Base-by-base conservation (phyloP, 1,284 basidiomycete genomes). In the Inonotus obliquus region DNA sequence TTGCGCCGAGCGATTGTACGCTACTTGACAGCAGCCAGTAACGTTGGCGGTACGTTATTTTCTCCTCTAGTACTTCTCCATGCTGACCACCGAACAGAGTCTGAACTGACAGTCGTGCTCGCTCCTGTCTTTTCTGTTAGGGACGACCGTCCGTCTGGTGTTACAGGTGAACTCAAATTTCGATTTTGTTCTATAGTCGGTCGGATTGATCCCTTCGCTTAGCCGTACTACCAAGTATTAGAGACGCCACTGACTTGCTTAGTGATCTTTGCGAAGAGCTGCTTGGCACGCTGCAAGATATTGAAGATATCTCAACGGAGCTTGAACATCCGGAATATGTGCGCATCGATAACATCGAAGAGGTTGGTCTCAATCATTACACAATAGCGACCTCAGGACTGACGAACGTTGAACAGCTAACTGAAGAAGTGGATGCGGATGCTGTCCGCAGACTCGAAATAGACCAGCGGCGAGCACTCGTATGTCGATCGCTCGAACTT, bases 161-260 rank as follows among this genome's bases (percentile, higher is more conserved):
- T 77, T 47, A 70, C 77, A 13, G 75, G 79, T 76, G 62, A 41
- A 74, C 65, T 55, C 14, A 17, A 19, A 41, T 58, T 1, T 38
- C 59, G 66, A 23, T 67, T 69, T 65, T 65, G 29, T 49, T 27
- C 35, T 47, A 7, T 32, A n/a, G 47, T 63, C 35, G 67, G 67
- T 1, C 63, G 27, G 65, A 69, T 58, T 10, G 63, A 38, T 41
- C 63, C 58, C 66, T 49, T 48, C 38, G 52, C 47, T n/a, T 44
- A 87, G 87, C 83, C 1, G 85, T 85, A 4, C 82, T 89, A 19
- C 92, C 93, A 7, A 91, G 88, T 0, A 76, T 96, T 10, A 89
- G 90, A 4, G 86, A 92, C 64, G 83, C 86, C 0, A 79, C 92
- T 21, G 84, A 86, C 35, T 85, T 89, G 0, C 75, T 96, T 37